These are phyloP conservation scores for Pseudoturritis turrita DNA, from an alignment of 345 rosid genomes.

Conservation along the genomic window DNA sequence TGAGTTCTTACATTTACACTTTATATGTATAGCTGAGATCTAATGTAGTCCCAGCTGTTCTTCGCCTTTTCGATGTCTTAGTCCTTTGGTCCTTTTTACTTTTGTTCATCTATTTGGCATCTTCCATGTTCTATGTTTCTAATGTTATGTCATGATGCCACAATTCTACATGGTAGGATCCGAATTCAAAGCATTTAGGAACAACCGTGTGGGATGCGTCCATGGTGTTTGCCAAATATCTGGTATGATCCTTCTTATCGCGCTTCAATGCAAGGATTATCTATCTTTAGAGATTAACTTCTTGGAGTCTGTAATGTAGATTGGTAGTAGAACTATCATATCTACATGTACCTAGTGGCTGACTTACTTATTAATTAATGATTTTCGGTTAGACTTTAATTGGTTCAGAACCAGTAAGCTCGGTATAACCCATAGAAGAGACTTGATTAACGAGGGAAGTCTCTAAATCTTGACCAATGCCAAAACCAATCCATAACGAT, in stretches of 20 bases:
- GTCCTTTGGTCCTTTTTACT: neutral
- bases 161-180: constrained; percentile 54
- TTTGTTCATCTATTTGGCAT: neutral
- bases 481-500: neutral
- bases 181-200: constrained; percentile 92
- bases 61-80: neutral
- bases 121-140: neutral
- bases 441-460: neutral
- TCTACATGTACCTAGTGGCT: neutral
- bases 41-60: neutral
- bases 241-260: constrained; percentile 43
- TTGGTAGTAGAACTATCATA: neutral
- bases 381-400: neutral
- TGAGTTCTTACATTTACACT: neutral
- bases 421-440: neutral
- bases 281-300: neutral
- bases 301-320: neutral
- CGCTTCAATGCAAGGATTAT: neutral
- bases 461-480: neutral
- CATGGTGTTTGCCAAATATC: constrained; percentile 77
- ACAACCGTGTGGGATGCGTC: constrained; percentile 99
- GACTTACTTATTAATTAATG: neutral
- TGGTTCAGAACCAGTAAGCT: neutral
- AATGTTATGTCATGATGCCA: neutral
- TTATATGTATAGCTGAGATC: neutral